A percentile compares a stretch with the other conserved stretches of the same genome.
Evolutionary conservation across 148 eudicot species (phyloP).

Genomic region (Drosera capensis): DNA sequence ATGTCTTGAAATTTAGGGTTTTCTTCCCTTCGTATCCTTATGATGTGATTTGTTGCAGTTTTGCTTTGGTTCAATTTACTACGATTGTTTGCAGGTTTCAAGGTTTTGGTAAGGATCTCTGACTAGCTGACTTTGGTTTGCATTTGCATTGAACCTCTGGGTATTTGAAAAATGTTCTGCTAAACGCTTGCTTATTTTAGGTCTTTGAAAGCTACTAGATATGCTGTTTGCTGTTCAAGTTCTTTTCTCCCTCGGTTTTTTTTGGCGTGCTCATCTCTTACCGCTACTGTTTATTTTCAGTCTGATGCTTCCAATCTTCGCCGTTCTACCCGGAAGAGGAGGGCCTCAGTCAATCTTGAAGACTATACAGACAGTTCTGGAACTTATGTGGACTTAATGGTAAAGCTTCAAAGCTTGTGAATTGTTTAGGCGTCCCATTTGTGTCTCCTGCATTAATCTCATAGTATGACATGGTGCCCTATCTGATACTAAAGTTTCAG

Average conservation of each 20-base stretch:
- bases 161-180: no score
- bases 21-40: no score
- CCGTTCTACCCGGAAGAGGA: constrained; percentile 92
- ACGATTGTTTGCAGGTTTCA: no score
- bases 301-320: constrained; percentile 56
- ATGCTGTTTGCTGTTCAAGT: constrained; percentile 3
- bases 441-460: no score
- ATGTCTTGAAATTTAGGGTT: no score
- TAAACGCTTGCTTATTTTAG: no score
- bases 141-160: no score
- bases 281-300: constrained; percentile 32
- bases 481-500: constrained; percentile 9
- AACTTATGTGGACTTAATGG: constrained; percentile 84
- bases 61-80: no score
- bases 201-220: no score
- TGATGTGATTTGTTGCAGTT: no score
- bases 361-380: constrained; percentile 88
- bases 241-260: constrained; percentile 4
- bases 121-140: no score
- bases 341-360: constrained; percentile 52
- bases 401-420: constrained; percentile 15
- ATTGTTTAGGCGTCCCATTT: constrained; percentile 5
- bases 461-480: constrained; percentile 5
- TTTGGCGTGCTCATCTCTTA: constrained; percentile 4
- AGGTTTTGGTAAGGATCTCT: no score